These are phyloP conservation scores for Wickerhamiella dianesei DNA, from an alignment of 805 yeast species.

Conservation along the genomic window DNA sequence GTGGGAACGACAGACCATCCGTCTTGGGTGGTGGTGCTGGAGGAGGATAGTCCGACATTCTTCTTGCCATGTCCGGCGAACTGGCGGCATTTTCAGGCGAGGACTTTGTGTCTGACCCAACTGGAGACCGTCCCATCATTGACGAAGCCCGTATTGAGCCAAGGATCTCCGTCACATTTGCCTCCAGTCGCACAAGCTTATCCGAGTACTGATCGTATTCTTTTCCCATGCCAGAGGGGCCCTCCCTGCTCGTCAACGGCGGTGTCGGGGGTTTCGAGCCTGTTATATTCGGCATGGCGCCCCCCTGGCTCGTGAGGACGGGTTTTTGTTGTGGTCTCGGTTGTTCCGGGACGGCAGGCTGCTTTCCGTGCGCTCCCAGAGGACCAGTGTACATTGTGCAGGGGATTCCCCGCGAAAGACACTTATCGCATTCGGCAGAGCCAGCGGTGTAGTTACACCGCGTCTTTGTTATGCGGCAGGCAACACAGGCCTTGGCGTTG, in stretches of 20 bases:
- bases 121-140: background rate
- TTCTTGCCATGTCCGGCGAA: background rate
- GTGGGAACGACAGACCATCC: background rate
- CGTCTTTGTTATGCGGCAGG: conserved; percentile 15
- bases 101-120: background rate
- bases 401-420: conserved; percentile 8
- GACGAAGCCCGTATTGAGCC: background rate
- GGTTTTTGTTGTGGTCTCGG: no score
- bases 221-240: background rate
- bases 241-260: background rate
- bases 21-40: background rate
- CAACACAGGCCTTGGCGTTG: conserved; percentile 11
- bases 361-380: background rate
- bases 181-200: background rate
- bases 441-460: conserved; percentile 11
- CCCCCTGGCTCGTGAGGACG: no score
- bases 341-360: background rate
- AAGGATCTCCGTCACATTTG: conserved; percentile 1
- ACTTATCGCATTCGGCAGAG: conserved; percentile 12
- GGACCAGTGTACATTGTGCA: conserved; percentile 5
- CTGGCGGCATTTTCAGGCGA: background rate
- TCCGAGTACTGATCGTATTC: background rate
- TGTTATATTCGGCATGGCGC: background rate
- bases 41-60: background rate
- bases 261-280: background rate